phyloP scores from a whole-genome alignment of 768 basidiomycete species.

The Stropharia rugosoannulata region DNA sequence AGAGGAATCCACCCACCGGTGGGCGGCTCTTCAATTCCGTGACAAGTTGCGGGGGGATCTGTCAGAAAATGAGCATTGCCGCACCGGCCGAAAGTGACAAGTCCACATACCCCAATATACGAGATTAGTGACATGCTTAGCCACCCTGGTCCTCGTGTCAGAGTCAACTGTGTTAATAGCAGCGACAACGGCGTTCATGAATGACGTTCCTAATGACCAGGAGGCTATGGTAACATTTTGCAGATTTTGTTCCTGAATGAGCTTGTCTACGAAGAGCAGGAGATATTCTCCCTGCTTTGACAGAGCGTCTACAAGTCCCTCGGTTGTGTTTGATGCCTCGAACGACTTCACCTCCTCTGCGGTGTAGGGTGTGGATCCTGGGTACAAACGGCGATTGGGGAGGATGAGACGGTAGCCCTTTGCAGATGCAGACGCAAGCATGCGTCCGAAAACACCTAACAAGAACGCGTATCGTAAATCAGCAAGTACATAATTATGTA shows the following conservation, averaged over 20 bases:
- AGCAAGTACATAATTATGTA: background rate
- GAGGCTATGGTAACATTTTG: constrained; percentile 21
- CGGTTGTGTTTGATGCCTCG: constrained; percentile 3
- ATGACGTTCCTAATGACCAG: constrained; percentile 30
- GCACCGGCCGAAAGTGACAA: background rate
- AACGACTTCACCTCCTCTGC: constrained; percentile 20
- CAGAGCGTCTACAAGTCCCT: constrained; percentile 19
- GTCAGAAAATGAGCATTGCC: background rate
- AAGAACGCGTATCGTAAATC: background rate
- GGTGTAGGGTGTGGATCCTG: constrained; percentile 28
- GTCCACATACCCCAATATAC: constrained; percentile 7
- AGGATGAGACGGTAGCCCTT: constrained; percentile 24
- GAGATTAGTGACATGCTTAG: constrained; percentile 5
- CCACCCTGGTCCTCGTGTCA: constrained; percentile 15
- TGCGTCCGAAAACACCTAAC: constrained; percentile 23
- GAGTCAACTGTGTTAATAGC: constrained; percentile 17
- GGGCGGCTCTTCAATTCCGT: constrained; percentile 17
- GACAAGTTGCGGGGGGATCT: constrained; percentile 21
- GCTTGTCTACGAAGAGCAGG: constrained; percentile 23
- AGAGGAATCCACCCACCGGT: constrained; percentile 20
- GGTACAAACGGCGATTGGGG: constrained; percentile 35
- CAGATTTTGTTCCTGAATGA: constrained; percentile 21
- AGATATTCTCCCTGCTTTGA: constrained; percentile 27
- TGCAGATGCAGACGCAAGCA: constrained; percentile 15
- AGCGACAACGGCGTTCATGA: constrained; percentile 20